Evolutionary conservation across 1,139 yeast species (phyloP), one percentile per base, ranked within the genome.

Genomic region (Candida dubliniensis): DNA sequence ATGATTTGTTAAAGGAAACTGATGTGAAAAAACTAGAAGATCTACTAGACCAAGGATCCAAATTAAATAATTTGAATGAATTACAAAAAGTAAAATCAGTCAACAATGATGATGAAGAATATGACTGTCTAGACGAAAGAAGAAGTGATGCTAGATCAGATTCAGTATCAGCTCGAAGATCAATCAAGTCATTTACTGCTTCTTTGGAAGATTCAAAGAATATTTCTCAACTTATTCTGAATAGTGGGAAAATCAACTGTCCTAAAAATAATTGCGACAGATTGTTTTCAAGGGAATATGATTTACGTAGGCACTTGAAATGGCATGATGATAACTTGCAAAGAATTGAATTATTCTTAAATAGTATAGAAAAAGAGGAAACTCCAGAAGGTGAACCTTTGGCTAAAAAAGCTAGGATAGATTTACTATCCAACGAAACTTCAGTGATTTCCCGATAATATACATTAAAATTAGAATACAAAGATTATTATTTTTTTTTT

Each of bases 251-350:
- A 14, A 51, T 77, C 1, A 45, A 57, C 0, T 82, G 88, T 53
- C 75, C 81, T 1, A 71, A 66, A 45, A 57, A 53, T 13, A 69
- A 69, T 38, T 82, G 88, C 56, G 63, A 58, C 27, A 61, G 84
- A 33, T 60, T 58, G 26, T 82, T 81, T 54, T 62, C 69, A 14
- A 64, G 74, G 46, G 70, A 71, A 0, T 70, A 72, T 51, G 85
- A 81, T 54, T 58, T 80, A 31, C 57, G 60, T 18, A 66, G 85
- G 38, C 88, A 82, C 56, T 51, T 81, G 40, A 61, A 59, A 34
- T 79, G 85, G 84, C 87, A 82, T 55, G 68, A 69, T 9, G 62
- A 63, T 18, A 69, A 71, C 31, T 53, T 66, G 46, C 50, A 50
- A 36, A 66, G 61, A 50, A 63, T 73, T 10, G 69, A 68, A 43